phyloP scores from a whole-genome alignment of 192 early-diverging fungal species.

The Linnemannia schmuckeri region DNA sequence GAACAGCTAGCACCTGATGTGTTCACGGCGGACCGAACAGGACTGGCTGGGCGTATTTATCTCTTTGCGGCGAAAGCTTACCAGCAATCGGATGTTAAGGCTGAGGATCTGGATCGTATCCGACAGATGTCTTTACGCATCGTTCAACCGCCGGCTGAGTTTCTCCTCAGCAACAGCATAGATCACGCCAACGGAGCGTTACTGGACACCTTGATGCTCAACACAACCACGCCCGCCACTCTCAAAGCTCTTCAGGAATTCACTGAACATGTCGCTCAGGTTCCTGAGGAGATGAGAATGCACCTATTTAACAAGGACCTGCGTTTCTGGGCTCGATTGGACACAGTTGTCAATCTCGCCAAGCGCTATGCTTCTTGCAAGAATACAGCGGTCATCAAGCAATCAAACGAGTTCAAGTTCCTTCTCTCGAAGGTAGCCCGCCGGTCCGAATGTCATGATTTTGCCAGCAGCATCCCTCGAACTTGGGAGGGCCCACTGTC shows the following conservation, averaged over 20 bases:
- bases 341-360: constrained; percentile 40
- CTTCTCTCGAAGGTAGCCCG: constrained; percentile 49
- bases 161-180: constrained; percentile 22
- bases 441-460: constrained; percentile 42
- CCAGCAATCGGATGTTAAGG: background rate
- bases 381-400: constrained; percentile 8
- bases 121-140: constrained; percentile 21
- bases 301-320: constrained; percentile 38
- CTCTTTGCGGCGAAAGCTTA: constrained; percentile 42
- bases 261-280: constrained; percentile 23
- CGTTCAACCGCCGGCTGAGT: constrained; percentile 28
- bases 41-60: constrained; percentile 20
- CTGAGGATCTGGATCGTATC: constrained; percentile 11
- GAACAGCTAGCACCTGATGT: constrained; percentile 2
- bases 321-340: constrained; percentile 41
- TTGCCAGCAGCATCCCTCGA: constrained; percentile 43
- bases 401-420: constrained; percentile 51
- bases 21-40: constrained; percentile 14
- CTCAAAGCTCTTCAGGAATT: constrained; percentile 34
- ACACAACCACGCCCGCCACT: constrained; percentile 14
- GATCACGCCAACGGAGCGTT: constrained; percentile 11
- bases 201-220: constrained; percentile 47
- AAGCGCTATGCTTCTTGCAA: constrained; percentile 16
- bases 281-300: constrained; percentile 49
- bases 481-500: constrained; percentile 50